Conservation (phyloP, 345 rosid species). For the Gossypium australe region DNA sequence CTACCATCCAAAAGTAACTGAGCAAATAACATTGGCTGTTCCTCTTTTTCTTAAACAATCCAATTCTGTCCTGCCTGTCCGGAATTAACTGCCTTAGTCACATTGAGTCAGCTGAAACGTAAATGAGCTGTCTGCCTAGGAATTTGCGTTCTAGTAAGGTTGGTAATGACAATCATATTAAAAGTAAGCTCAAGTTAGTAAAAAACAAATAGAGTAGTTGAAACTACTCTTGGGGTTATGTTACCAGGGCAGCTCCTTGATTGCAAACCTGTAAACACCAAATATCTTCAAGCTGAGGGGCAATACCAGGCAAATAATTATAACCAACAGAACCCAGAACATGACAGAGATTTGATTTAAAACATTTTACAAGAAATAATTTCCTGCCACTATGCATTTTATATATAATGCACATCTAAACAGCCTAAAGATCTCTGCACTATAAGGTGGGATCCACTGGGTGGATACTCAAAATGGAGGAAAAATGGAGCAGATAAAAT, state of each 20-base stretch:
- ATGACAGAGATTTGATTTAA: conserved; percentile 8
- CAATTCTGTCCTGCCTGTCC: too few species aligned
- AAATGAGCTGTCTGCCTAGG: background rate
- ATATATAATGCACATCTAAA: conserved; percentile 20
- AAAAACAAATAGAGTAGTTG: background rate
- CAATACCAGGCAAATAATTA: background rate
- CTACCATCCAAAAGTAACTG: background rate
- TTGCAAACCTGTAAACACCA: conserved; percentile 1
- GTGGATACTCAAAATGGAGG: conserved; percentile 6
- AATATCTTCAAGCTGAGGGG: background rate
- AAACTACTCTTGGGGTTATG: background rate
- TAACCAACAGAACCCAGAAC: conserved; percentile 4
- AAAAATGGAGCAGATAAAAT: background rate
- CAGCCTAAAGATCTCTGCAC: conserved; percentile 17
- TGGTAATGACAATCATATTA: background rate
- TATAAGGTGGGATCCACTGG: conserved; percentile 6
- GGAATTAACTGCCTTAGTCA: background rate
- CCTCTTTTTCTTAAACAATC: too few species aligned
- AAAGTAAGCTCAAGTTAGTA: background rate
- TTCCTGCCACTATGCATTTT: conserved; percentile 11
- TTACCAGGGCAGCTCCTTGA: background rate
- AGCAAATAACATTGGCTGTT: too few species aligned
- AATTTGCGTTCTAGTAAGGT: background rate
- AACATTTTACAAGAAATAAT: conserved; percentile 24
- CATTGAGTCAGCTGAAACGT: background rate